Base-by-base conservation (phyloP, 768 basidiomycete genomes). In the Trametes punicea region DNA sequence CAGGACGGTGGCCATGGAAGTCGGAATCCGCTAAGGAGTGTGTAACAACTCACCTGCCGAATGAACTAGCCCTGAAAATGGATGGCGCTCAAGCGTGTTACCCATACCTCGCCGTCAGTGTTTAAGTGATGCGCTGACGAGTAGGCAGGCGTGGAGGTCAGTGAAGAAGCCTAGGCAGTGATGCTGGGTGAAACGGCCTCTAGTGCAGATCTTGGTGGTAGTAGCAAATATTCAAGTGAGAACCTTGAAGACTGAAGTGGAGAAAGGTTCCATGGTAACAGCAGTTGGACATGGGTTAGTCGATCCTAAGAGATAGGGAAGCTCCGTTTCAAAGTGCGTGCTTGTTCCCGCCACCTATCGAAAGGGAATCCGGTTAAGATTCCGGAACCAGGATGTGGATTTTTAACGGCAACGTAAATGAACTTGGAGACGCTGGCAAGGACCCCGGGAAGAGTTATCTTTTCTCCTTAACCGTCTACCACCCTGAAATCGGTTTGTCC, bases 11-110 rank as follows among this genome's bases (percentile, higher is more conserved):
- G 84, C 81, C 85, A 87, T 86, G 83, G 84, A 87, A 85, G 85
- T 86, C 82, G 79, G 81, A 85, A 86, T 74, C 85, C 82, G 82
- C 84, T 85, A 85, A 85, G 84, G 83, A 85, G 83, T 86, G 84
- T 86, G 84, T 85, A 85, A 85, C 84, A 85, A 87, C 84, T 87
- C 84, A 87, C 84, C 85, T 86, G 85, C 85, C 82, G 84, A 88
- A 88, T 84, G 81, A 86, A 87, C 85, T 87, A 85, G 85, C 85
- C 85, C 84, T 87, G 82, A 87, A 87, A 87, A 87, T 87, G 84
- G 86, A 87, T 87, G 85, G 86, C 84, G 84, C 85, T 88, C 80
- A 85, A 87, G 84, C 79, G 81, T 85, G 80, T 80, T 82, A 85
- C 86, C 86, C 83, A 87, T 82, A 87, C 85, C 82, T 84, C 83